Conservation (phyloP, 106 monocot genomes). For the Phalaenopsis equestris region DNA sequence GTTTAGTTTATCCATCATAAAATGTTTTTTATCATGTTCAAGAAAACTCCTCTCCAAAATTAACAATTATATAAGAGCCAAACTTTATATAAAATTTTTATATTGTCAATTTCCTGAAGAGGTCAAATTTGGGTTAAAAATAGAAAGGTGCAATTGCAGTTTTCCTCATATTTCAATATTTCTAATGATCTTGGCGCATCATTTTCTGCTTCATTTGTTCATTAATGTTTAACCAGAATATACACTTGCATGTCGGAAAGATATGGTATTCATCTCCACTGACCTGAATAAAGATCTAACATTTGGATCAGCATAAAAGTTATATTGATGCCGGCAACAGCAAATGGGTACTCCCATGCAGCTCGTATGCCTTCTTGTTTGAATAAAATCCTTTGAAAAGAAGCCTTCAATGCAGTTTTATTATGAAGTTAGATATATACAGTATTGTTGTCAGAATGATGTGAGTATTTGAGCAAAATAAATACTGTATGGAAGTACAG, state of each 20-base stretch:
- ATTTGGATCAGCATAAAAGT: conserved; percentile 78
- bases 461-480: not conserved
- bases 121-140: not conserved
- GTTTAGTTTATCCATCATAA: too few species aligned
- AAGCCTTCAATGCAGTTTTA: conserved; percentile 30
- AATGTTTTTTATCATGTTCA: too few species aligned
- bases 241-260: not conserved
- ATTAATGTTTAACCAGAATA: not conserved
- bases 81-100: too few species aligned
- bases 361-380: conserved; percentile 61
- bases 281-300: conserved; percentile 75
- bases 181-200: not conserved
- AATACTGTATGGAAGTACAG: not conserved
- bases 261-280: conserved; percentile 5
- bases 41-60: too few species aligned
- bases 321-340: conserved; percentile 75
- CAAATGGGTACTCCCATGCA: conserved; percentile 82
- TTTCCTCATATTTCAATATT: not conserved
- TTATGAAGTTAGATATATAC: conserved; percentile 4
- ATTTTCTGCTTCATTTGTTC: not conserved
- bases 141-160: too few species aligned
- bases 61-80: too few species aligned
- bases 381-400: conserved; percentile 44
- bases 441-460: not conserved
- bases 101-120: too few species aligned